Base-by-base conservation (phyloP, 2,329 filamentous ascomycete species). In the Cordyceps javanica region DNA sequence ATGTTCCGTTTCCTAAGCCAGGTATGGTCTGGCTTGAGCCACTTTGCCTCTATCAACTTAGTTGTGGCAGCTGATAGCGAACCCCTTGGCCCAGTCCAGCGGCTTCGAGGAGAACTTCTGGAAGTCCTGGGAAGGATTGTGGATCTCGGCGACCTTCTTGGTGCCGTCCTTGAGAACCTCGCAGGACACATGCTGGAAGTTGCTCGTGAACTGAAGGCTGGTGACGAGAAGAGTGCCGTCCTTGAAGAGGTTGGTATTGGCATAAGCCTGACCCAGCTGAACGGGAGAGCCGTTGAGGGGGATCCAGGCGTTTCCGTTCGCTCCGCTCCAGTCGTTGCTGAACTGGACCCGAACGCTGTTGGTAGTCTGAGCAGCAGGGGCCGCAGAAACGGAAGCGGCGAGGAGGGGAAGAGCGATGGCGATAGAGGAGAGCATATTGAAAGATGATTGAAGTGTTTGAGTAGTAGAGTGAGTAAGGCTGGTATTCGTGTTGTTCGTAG, bases 241-340 rank as follows among this genome's bases (percentile, higher is more conserved):
- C 50, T 53, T 42, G 50, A 42, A 53, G 10, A 53, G 38, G 50
- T 53, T 53, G 50, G 50, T 53, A 8, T 53, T 53, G 50, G 36
- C 50, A n/a, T 53, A 53, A 26, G 50, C 50, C 25, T 53, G 36
- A 10, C 50, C 50, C 26, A 53, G 50, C 16, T 21, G 8, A 10
- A 53, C 50, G 5, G 36, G 16, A 5, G 26, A 23, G 36, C 50
- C 50, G 16, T 53, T 5, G 38, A 53, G 50, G 5, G 50, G 50
- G 6, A 53, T 53, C 50, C 50, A 53, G 50, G 50, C 50, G 19
- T 53, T 53, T 5, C 50, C 50, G 36, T 53, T 53, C 10, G 50
- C 36, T 9, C 50, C 50, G 38, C 25, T 32, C 36, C 36, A 53
- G 50, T 53, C 42, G 50, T 53, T 53, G n/a, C 36, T 38, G 11